A percentile compares a stretch with the other conserved stretches of the same genome.
These are phyloP conservation scores for Bathelium albidoporum DNA, from an alignment of 495 filamentous ascomycete species.

Conservation along the genomic window DNA sequence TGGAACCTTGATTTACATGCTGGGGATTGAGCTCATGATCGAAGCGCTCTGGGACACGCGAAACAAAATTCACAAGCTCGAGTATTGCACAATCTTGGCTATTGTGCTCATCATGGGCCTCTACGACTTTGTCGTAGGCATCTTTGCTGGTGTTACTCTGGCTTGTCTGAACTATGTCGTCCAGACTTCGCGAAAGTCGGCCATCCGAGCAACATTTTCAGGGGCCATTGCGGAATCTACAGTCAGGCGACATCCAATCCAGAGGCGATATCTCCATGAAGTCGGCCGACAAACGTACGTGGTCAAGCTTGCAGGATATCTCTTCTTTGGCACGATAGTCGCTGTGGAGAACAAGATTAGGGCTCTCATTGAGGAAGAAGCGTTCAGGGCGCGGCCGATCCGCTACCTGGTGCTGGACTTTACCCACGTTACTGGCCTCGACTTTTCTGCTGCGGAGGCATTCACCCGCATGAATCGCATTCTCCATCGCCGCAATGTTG, in stretches of 20 bases:
- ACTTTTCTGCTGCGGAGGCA: conserved; percentile 90
- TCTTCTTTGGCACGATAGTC: conserved; percentile 96
- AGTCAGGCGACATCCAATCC: conserved; percentile 78
- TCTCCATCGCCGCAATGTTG: conserved; percentile 58
- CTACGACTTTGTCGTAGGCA: conserved; percentile 91
- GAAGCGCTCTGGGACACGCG: conserved; percentile 84
- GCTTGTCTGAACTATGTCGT: conserved; percentile 86
- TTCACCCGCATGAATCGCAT: conserved; percentile 87
- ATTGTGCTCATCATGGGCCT: conserved; percentile 94
- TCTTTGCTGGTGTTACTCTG: conserved; percentile 80
- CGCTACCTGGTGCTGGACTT: conserved; percentile 86
- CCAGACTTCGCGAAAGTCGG: conserved; percentile 78
- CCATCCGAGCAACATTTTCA: conserved; percentile 75
- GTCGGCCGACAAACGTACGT: conserved; percentile 81
- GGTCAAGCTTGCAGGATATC: conserved; percentile 80
- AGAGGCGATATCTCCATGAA: conserved; percentile 73
- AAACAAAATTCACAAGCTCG: conserved; percentile 71
- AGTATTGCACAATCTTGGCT: conserved; percentile 84
- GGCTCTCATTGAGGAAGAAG: conserved; percentile 67
- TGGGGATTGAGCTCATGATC: conserved; percentile 79
- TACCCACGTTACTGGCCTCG: conserved; percentile 77
- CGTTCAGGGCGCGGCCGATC: conserved; percentile 66
- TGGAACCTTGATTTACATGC: conserved; percentile 82
- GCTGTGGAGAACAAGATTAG: conserved; percentile 82
- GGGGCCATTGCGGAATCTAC: conserved; percentile 83